Evolutionary conservation across 768 basidiomycete species (phyloP).

Genomic region (Cytidiella melzeri): DNA sequence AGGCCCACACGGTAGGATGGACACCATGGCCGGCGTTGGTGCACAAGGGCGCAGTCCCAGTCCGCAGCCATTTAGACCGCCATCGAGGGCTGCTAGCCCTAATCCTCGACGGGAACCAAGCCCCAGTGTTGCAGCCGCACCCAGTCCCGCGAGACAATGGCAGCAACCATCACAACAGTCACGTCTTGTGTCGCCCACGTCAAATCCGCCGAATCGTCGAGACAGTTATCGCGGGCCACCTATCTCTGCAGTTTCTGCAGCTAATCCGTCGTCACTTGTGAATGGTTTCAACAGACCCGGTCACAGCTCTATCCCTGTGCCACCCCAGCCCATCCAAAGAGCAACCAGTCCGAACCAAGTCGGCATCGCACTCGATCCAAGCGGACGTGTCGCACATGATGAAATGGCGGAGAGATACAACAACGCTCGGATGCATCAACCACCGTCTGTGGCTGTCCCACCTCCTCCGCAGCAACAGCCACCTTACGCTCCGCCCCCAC

Average conservation of each 20-base stretch:
- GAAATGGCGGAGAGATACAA: conserved; percentile 54
- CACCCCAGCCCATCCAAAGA: conserved; percentile 28
- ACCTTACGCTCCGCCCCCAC: conserved; percentile 14
- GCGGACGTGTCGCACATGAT: conserved; percentile 77
- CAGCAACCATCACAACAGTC: conserved; percentile 1
- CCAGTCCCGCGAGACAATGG: conserved; percentile 16
- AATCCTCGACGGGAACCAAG: conserved; percentile 10
- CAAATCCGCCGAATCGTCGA: neutral
- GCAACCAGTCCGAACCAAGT: conserved; percentile 74
- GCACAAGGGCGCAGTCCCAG: conserved; percentile 62
- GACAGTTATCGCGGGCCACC: conserved; percentile 14
- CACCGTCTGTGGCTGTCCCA: conserved; percentile 24
- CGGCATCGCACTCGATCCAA: conserved; percentile 78
- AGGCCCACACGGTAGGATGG: conserved; percentile 48
- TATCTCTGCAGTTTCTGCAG: conserved; percentile 8
- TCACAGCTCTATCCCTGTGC: conserved; percentile 30
- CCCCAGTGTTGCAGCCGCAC: neutral
- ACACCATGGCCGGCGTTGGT: conserved; percentile 78
- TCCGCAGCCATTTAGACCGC: conserved; percentile 40
- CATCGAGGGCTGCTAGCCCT: conserved; percentile 50
- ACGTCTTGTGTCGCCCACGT: neutral
- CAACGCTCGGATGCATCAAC: conserved; percentile 17
- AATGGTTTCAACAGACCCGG: conserved; percentile 26
- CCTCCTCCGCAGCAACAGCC: conserved; percentile 15
- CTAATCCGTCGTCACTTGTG: conserved; percentile 7